Base-by-base conservation (phyloP, 1,284 basidiomycete genomes). In the Clitocybe nebularis region DNA sequence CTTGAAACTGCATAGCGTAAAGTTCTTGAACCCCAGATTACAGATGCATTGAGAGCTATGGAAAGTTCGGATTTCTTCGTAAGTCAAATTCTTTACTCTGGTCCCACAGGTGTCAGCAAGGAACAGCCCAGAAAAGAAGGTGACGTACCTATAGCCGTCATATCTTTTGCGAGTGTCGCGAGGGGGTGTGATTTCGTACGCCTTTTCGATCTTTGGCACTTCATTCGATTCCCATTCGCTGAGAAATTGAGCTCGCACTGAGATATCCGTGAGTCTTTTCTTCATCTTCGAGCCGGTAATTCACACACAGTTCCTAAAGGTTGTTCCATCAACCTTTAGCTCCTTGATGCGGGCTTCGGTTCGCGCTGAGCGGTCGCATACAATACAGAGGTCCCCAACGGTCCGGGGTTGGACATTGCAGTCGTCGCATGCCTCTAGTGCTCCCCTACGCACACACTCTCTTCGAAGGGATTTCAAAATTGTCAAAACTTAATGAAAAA, bases 11-110 rank as follows among this genome's bases (percentile, higher is more conserved):
- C 81, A 83, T 10, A 79, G 54, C 0, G 55, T 52, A 1, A 67
- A 53, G 24, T 70, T 66, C 44, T 75, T 76, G 11, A 66, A 67
- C 7, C 79, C 80, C 45, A 83, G 60, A 55, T 83, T 77, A 58
- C 80, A 83, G 26, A 83, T 77, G 51, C 79, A 81, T 46, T 81
- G 79, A 1, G 75, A 67, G 44, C 75, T 71, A 48, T 81, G 74
- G 52, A 79, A 82, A 26, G 74, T 77, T 46, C 71, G 69, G 36
- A 80, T 64, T 52, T 77, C 68, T 46, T 66, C 63, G 43, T 61
- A 51, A 1, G 60, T 56, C 4, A 50, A 50, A 45, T 62, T 60
- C 23, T 43, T 48, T 28, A 55, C 47, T 28, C 60, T 63, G 36
- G 26, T 41, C 19, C 25, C 14, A 29, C 4, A 36, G 11, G 11